phyloP scores from a whole-genome alignment of 2,329 filamentous ascomycete species.

The Phialophora chinensis region DNA sequence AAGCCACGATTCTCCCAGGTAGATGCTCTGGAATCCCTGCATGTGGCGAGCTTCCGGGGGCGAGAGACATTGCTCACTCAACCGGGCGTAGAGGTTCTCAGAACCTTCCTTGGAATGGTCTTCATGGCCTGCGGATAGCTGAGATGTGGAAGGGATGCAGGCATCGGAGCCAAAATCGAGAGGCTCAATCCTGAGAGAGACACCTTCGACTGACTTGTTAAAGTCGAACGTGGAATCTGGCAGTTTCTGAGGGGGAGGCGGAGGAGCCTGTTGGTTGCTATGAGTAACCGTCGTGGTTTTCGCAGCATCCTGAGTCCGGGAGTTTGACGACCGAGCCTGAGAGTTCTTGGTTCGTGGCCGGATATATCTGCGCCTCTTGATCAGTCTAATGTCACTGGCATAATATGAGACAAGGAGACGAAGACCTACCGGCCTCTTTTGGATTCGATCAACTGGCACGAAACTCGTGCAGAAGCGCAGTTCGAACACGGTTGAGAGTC shows the following conservation, averaged over 20 bases:
- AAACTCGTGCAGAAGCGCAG: constrained; percentile 3
- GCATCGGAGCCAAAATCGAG: constrained; percentile 3
- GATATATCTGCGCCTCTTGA: constrained; percentile 2
- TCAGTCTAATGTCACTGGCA: too few relatives aligned
- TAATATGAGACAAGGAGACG: background rate
- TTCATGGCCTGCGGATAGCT: too few relatives aligned
- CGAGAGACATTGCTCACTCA: constrained; percentile 11
- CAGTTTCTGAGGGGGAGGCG: background rate
- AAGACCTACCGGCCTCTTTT: constrained; percentile 22
- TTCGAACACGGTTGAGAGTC: constrained; percentile 21
- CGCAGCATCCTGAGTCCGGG: too few relatives aligned
- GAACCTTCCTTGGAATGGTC: constrained; percentile 4
- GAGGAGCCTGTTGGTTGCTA: background rate
- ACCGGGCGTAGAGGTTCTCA: constrained; percentile 21
- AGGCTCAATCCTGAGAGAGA: constrained; percentile 6
- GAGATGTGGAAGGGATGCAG: too few relatives aligned
- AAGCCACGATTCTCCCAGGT: constrained; percentile 23
- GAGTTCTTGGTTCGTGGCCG: constrained; percentile 17
- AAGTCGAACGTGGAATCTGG: constrained; percentile 10
- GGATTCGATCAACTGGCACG: constrained; percentile 25
- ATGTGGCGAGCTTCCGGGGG: constrained; percentile 12
- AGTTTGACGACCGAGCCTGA: background rate
- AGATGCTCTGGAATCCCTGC: constrained; percentile 18
- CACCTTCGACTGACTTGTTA: constrained; percentile 12
- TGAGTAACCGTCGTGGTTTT: too few relatives aligned